Evolutionary conservation across 495 filamentous ascomycete genomes (phyloP).

Genomic region (Filosporella fistucella): DNA sequence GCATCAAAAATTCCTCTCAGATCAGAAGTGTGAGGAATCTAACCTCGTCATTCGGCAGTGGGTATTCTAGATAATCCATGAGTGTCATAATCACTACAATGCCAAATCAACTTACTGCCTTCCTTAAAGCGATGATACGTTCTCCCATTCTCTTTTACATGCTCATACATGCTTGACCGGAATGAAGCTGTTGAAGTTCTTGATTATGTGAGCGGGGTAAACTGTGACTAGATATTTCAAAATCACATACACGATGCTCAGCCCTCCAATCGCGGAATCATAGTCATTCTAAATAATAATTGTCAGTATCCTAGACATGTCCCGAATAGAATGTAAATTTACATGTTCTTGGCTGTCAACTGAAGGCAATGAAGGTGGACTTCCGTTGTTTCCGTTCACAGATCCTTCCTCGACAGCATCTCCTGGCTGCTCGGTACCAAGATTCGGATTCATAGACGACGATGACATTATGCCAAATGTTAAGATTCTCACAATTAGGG

Average conservation of each 20-base stretch:
- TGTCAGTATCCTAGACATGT: too few relatives aligned
- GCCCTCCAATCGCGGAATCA: neutral
- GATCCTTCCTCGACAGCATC: too few relatives aligned
- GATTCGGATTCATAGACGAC: too few relatives aligned
- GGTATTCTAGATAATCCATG: constrained; percentile 25
- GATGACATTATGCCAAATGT: too few relatives aligned
- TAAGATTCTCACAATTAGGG: too few relatives aligned
- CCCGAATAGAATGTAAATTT: too few relatives aligned
- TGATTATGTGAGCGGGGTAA: neutral
- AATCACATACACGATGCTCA: neutral
- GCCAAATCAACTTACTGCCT: constrained; percentile 27
- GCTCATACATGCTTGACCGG: constrained; percentile 17
- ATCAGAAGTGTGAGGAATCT: neutral
- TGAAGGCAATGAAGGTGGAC: too few relatives aligned
- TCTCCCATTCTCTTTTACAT: constrained; percentile 28
- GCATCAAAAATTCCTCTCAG: neutral
- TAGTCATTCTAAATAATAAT: too few relatives aligned
- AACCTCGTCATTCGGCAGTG: constrained; percentile 31
- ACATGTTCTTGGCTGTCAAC: too few relatives aligned
- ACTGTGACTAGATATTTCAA: neutral
- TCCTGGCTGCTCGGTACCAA: too few relatives aligned
- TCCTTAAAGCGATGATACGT: constrained; percentile 34
- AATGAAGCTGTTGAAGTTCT: constrained; percentile 4
- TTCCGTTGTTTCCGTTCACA: too few relatives aligned
- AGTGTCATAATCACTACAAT: too few relatives aligned